Conservation (phyloP, 2,329 filamentous ascomycete species). For the Dendryphion nanum region DNA sequence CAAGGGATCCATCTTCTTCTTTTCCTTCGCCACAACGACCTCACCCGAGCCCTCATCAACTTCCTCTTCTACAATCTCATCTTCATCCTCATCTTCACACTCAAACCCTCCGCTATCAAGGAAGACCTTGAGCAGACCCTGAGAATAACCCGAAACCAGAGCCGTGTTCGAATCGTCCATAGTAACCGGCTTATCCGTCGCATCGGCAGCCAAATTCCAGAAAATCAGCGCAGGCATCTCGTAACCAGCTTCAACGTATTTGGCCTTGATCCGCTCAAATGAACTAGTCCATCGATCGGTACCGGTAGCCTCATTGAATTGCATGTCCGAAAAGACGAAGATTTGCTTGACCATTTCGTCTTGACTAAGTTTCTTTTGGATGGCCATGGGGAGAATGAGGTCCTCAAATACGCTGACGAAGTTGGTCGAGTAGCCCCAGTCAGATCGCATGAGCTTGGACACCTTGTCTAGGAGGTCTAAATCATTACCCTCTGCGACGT, state of each 20-base stretch:
- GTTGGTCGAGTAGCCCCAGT: slow-evolving; percentile 51
- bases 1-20: slow-evolving; percentile 46
- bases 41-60: slow-evolving; percentile 30
- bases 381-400: slow-evolving; percentile 56
- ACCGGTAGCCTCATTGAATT: slow-evolving; percentile 48
- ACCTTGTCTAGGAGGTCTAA: slow-evolving; percentile 46
- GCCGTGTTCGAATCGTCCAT: slow-evolving; percentile 47
- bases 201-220: slow-evolving; percentile 56
- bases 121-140: slow-evolving; percentile 59
- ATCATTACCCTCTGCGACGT: slow-evolving; percentile 39
- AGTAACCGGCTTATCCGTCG: slow-evolving; percentile 51
- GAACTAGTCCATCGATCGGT: slow-evolving; percentile 43
- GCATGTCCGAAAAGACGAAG: slow-evolving; percentile 63
- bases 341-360: slow-evolving; percentile 62
- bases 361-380: slow-evolving; percentile 49
- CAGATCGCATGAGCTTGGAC: slow-evolving; percentile 18
- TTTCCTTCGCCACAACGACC: slow-evolving; percentile 34
- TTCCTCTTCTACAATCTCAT: slow-evolving; percentile 32
- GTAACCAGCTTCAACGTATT: slow-evolving; percentile 53
- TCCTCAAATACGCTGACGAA: slow-evolving; percentile 56
- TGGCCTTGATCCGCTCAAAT: slow-evolving; percentile 50
- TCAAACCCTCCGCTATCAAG: slow-evolving; percentile 51
- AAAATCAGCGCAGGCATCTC: slow-evolving; percentile 60
- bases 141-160: slow-evolving; percentile 57
- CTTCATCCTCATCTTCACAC: slow-evolving; percentile 40